Base-by-base conservation (phyloP, 2,329 filamentous ascomycete genomes). In the Didymellaceae sp. region DNA sequence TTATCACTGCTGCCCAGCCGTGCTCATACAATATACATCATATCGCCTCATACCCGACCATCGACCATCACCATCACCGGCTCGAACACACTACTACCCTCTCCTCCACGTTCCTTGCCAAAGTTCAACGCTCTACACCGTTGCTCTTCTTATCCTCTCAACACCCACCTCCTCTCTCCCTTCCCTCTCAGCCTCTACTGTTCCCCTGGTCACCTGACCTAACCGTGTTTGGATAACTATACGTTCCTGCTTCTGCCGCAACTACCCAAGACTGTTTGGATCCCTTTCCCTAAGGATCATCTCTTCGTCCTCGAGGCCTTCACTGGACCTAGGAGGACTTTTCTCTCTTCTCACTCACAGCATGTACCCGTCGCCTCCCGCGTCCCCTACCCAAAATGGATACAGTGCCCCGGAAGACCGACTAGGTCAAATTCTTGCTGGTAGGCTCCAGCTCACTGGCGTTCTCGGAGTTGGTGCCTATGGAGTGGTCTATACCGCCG, bases 391-490 rank as follows among this genome's bases (percentile, higher is more conserved):
- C 46, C 71, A 71, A 62, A 71, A 72, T 74, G 72, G 70, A 65
- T 70, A 72, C 50, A 75, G 72, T 62, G 65, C 71, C 38, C 91
- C 92, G 32, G 90, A 96, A 82, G 90, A 92, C 71, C 86, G 91
- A 69, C 77, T 97, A 80, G 92, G 93, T 74, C 85, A 87, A 63
- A 81, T 93, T 62, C 83, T 97, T 60, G 90, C 90, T 64, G 88
- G 88, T 71, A 86, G 89, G 71, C 82, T 97, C 63, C 87, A 93
- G 77, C 80, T 97, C 67, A 90, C 86, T 58, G 84, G 86, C 56
- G 90, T 97, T 64, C 83, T 97, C 56, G 94, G 94, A 59, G 90
- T 93, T 41, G 94, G 94, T 63, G 94, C 94, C 50, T 99, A 99
- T 75, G 94, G 94, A 59, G 92, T 97, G 32, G 94, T 99, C 20